Conservation (phyloP, 495 filamentous ascomycete species). For the Immersiella caudata region DNA sequence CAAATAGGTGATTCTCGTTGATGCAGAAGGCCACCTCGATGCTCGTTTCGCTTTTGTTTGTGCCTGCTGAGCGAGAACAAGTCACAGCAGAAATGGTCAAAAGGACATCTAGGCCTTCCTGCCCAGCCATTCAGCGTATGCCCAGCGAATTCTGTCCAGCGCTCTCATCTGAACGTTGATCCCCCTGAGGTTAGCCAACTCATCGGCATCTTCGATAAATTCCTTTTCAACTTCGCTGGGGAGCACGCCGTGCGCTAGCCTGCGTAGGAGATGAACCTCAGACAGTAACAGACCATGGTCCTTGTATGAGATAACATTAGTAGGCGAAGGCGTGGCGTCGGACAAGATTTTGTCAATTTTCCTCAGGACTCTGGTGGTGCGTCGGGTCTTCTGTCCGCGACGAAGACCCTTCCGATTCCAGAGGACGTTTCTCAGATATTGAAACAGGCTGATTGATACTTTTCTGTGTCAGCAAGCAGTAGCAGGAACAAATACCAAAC, state of each 20-base stretch:
- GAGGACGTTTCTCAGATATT: conserved; percentile 70
- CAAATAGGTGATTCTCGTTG: not conserved
- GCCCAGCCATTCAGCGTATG: conserved; percentile 75
- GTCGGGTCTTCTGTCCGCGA: conserved; percentile 59
- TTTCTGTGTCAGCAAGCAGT: conserved; percentile 20
- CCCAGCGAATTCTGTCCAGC: conserved; percentile 81
- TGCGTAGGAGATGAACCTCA: conserved; percentile 78
- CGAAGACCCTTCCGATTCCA: conserved; percentile 67
- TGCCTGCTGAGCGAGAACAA: not conserved
- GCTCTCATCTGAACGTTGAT: conserved; percentile 73
- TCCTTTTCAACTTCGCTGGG: conserved; percentile 73
- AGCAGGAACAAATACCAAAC: not conserved
- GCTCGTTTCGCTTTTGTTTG: not conserved
- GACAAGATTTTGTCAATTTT: conserved; percentile 84
- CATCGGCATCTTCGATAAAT: conserved; percentile 82
- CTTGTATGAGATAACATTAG: conserved; percentile 77
- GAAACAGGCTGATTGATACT: conserved; percentile 73
- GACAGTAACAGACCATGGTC: conserved; percentile 88
- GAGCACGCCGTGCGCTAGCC: conserved; percentile 63
- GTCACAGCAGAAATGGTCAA: not conserved
- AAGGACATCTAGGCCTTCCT: conserved; percentile 23
- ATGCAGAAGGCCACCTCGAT: not conserved
- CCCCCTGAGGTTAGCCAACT: conserved; percentile 78
- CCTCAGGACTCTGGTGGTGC: conserved; percentile 72
- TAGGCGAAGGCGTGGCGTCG: conserved; percentile 60